These are phyloP conservation scores for Nigrospora oryzae DNA, from an alignment of 2,329 filamentous ascomycete species.

Conservation along the genomic window DNA sequence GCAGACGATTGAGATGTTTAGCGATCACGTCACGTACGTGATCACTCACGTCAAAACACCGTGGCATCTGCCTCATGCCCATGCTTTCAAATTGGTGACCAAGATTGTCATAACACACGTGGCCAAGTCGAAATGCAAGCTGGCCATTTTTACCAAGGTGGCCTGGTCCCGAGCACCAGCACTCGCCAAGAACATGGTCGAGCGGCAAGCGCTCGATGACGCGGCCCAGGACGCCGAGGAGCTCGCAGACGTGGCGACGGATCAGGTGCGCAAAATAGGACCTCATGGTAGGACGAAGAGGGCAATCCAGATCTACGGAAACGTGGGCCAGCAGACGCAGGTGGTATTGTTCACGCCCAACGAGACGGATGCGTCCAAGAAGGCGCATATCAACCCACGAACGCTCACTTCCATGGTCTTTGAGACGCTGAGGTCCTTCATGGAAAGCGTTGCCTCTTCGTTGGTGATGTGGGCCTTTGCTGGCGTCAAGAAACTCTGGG, in stretches of 20 bases:
- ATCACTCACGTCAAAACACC: constrained; percentile 54
- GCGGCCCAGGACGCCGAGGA: constrained; percentile 64
- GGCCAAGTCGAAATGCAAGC: constrained; percentile 84
- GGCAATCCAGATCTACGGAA: constrained; percentile 71
- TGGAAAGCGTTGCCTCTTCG: constrained; percentile 66
- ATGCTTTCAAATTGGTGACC: constrained; percentile 71
- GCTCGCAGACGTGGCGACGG: constrained; percentile 65
- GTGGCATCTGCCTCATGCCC: constrained; percentile 80
- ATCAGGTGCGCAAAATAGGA: constrained; percentile 69
- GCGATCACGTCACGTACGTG: constrained; percentile 64
- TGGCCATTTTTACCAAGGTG: constrained; percentile 81
- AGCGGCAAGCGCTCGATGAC: constrained; percentile 68
- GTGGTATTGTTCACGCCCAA: constrained; percentile 51
- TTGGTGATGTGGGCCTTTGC: constrained; percentile 72
- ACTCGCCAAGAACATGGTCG: constrained; percentile 52
- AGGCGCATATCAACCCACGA: constrained; percentile 51
- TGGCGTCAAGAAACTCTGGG: constrained; percentile 55
- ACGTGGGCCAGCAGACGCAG: constrained; percentile 60
- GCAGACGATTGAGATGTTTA: constrained; percentile 78
- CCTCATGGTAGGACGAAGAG: constrained; percentile 67
- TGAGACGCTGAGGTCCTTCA: constrained; percentile 64
- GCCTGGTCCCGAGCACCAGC: constrained; percentile 69
- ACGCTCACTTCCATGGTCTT: constrained; percentile 62
- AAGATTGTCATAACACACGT: constrained; percentile 93
- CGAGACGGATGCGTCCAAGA: constrained; percentile 36